Conservation (phyloP, 257 asterid genomes). For the Lycium barbarum region DNA sequence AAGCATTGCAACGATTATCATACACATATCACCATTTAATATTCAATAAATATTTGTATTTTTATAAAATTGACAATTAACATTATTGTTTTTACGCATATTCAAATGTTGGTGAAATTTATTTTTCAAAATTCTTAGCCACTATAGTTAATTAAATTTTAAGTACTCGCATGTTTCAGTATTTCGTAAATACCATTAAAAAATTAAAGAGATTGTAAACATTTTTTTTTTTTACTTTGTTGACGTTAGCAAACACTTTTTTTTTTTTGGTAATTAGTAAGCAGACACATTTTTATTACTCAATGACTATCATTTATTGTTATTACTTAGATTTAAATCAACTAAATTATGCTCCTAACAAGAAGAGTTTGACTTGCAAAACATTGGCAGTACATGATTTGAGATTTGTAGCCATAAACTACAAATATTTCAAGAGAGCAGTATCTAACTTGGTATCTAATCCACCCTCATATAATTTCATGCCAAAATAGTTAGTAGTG, state of each 20-base stretch:
- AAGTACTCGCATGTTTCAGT: neutral
- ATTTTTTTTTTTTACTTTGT: too few species aligned
- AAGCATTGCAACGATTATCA: neutral
- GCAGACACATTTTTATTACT: neutral
- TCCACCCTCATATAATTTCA: neutral
- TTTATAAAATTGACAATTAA: too few species aligned
- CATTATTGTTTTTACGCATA: neutral
- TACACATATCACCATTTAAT: neutral
- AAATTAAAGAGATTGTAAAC: neutral
- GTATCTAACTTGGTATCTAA: neutral
- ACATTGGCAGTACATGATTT: neutral
- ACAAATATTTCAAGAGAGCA: too few species aligned
- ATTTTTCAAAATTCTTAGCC: neutral
- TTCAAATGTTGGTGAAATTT: too few species aligned
- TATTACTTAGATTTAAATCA: neutral
- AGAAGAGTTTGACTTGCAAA: too few species aligned
- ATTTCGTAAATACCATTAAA: neutral
- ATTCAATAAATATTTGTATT: too few species aligned
- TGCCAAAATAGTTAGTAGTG: neutral
- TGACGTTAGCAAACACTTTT: neutral
- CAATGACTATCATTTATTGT: neutral
- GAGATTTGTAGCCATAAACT: too few species aligned
- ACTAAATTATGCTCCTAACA: too few species aligned
- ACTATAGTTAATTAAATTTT: neutral
- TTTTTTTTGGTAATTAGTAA: too few species aligned